Conservation (phyloP, 352 stramenopile genomes). For the Phytophthora megakarya region DNA sequence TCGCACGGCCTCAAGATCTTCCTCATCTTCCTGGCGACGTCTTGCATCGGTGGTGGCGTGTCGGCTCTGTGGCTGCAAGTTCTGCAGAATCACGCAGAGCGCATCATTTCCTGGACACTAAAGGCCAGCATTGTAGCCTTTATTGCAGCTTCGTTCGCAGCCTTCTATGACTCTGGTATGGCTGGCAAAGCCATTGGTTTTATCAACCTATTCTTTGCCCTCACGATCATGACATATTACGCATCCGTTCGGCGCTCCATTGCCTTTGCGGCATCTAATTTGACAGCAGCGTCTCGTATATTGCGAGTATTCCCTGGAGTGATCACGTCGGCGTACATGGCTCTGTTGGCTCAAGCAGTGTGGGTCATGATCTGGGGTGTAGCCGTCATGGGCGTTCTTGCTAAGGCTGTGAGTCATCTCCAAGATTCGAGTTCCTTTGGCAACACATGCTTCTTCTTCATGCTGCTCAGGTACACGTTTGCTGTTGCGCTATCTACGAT, state of each 20-base stretch:
- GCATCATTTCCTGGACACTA: constrained; percentile 77
- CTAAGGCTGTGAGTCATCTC: constrained; percentile 50
- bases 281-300: constrained; percentile 72
- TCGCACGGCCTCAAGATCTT: constrained; percentile 83
- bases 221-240: constrained; percentile 73
- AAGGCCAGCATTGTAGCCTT: constrained; percentile 64
- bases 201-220: constrained; percentile 78
- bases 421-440: constrained; percentile 68
- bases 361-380: constrained; percentile 84
- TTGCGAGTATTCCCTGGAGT: constrained; percentile 77
- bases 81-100: constrained; percentile 71
- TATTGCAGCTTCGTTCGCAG: constrained; percentile 49
- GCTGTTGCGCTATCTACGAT: not conserved
- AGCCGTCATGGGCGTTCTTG: constrained; percentile 74
- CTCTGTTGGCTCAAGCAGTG: constrained; percentile 57
- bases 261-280: constrained; percentile 80
- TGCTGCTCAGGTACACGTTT: constrained; percentile 72
- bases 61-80: constrained; percentile 80
- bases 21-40: constrained; percentile 67
- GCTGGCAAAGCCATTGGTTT: constrained; percentile 84
- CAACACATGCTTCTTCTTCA: constrained; percentile 86
- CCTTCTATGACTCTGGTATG: constrained; percentile 74
- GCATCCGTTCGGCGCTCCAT: constrained; percentile 63
- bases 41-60: constrained; percentile 62
- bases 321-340: constrained; percentile 68